Base-by-base conservation (phyloP, 768 basidiomycete species). In the Stropharia rugosoannulata region DNA sequence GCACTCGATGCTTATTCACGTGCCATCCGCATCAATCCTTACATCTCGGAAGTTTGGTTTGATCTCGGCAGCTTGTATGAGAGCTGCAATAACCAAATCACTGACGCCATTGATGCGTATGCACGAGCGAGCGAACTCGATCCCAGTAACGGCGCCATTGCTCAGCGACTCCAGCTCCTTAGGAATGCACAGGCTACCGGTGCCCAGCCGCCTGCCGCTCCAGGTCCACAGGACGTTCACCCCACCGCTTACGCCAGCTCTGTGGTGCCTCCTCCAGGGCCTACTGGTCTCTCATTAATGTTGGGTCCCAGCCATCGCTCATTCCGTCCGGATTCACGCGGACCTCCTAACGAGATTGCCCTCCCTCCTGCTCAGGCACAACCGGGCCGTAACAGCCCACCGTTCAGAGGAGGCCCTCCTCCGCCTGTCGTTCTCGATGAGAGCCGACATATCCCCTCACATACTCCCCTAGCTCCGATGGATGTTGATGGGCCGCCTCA, bases 1-100 rank as follows among this genome's bases (percentile, higher is more conserved):
- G 96, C 96, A 2, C 86, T 99, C 37, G 97, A 99, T 66, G 97
- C 97, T 9, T 99, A 99, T 72, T 98, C 97, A 27, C 90, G 96
- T 13, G 97, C 97, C 10, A 98, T 99, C 64, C 89, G 96, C 59
- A 95, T 99, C 74, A 98, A 98, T 69, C 97, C 97, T 0, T 98
- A 96, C 78, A 98, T 99, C 64, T 81, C 80, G 37, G 97, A 87
- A 66, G 93, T 95, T 6, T 95, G 94, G 94, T 98, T 96, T 70
- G 95, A 98, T 74, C 85, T 99, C 38, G 97, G 97, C 40, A 91
- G 88, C 59, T 80, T 99, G 0, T 99, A 99, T 68, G 97, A 99
- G 73, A 91, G 89, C 61, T 99, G 96, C 79, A 98, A 98, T 75
- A 98, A 98, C 67, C 97, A 99, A 72, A 93, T 98, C 67, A 90